These are phyloP conservation scores for Cyberlindnera amylophila DNA, from an alignment of 805 yeast species.

Conservation along the genomic window DNA sequence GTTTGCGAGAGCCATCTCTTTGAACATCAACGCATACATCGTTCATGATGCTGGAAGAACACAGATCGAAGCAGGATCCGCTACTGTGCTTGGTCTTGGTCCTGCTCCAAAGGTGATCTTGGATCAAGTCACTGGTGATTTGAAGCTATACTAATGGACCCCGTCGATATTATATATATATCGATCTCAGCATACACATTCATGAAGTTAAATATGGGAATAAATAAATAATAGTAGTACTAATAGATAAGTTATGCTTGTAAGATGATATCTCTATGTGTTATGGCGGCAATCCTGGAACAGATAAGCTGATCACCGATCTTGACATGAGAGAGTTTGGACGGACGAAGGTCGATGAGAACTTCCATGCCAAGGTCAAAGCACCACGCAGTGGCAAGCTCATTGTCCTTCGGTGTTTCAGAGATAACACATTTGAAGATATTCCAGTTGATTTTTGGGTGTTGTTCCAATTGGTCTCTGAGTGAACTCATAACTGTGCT, in stretches of 20 bases:
- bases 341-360: constrained; percentile 6
- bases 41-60: constrained; percentile 98
- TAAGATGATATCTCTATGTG: constrained; percentile 7
- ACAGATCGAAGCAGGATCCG: constrained; percentile 92
- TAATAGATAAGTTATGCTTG: constrained; percentile 7
- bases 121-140: constrained; percentile 76
- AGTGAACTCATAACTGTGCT: neutral
- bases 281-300: constrained; percentile 8
- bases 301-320: constrained; percentile 19
- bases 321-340: constrained; percentile 4
- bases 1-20: constrained; percentile 74
- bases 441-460: constrained; percentile 4
- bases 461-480: neutral
- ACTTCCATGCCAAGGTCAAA: constrained; percentile 12
- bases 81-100: constrained; percentile 94
- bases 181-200: too few relatives aligned
- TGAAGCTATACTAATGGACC: constrained; percentile 58
- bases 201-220: too few relatives aligned
- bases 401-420: constrained; percentile 1
- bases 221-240: constrained; percentile 1
- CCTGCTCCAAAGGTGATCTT: constrained; percentile 86
- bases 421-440: constrained; percentile 14
- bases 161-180: too few relatives aligned
- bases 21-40: constrained; percentile 73
- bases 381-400: constrained; percentile 10